phyloP scores from a whole-genome alignment of 2,329 filamentous ascomycete species.

The Pseudogymnoascus sp. region DNA sequence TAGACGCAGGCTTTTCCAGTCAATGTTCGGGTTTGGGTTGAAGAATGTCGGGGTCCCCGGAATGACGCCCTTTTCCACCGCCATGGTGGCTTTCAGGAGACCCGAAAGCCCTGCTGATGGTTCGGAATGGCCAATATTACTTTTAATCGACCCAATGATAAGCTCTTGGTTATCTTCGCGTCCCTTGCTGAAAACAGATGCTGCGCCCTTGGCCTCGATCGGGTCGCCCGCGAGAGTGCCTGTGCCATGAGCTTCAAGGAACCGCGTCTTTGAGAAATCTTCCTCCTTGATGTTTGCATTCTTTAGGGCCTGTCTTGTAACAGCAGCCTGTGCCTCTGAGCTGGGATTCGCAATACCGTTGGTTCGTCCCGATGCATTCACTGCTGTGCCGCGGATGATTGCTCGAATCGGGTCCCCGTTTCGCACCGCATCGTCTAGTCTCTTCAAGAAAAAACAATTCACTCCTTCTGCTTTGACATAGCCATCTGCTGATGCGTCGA shows the following conservation, averaged over 20 bases:
- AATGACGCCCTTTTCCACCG: conserved; percentile 25
- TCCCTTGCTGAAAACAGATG: conserved; percentile 16
- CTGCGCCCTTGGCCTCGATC: conserved; percentile 8
- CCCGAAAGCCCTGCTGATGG: conserved; percentile 17
- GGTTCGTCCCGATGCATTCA: conserved; percentile 49
- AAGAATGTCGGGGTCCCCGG: conserved; percentile 26
- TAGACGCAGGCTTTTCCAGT: not conserved
- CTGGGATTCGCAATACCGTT: conserved; percentile 48
- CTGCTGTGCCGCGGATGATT: conserved; percentile 43
- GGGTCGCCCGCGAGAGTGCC: conserved; percentile 14
- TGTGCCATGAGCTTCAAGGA: conserved; percentile 7
- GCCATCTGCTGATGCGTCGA: conserved; percentile 51
- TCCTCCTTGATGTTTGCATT: conserved; percentile 11
- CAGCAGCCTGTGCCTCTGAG: conserved; percentile 31
- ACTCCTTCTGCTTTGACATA: conserved; percentile 57
- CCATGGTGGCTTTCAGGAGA: conserved; percentile 21
- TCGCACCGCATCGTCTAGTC: conserved; percentile 46
- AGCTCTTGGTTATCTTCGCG: conserved; percentile 12
- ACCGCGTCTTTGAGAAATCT: not conserved
- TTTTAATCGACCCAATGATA: conserved; percentile 19
- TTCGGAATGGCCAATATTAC: conserved; percentile 24
- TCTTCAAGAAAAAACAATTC: conserved; percentile 51
- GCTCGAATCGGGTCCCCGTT: conserved; percentile 51
- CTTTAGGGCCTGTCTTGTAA: not conserved
- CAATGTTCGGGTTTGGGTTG: conserved; percentile 18